Base-by-base conservation (phyloP, 164 flowering plant genomes). In the Nelumbo lutea region DNA sequence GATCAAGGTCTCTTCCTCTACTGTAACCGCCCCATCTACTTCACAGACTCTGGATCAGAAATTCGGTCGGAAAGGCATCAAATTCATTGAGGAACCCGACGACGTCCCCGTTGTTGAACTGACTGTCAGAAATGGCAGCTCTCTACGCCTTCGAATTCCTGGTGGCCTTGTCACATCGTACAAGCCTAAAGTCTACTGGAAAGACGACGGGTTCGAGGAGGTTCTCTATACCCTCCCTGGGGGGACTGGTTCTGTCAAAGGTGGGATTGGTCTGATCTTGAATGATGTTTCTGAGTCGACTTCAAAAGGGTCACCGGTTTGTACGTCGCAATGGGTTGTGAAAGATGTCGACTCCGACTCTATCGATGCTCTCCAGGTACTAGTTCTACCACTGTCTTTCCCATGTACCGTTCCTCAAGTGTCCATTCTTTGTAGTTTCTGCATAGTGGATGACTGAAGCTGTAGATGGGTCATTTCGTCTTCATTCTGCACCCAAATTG, bases 301-400 rank as follows among this genome's bases (percentile, higher is more conserved):
- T 58, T 72, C 87, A 11, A 79, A 79, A 57, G 74, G 50, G 0
- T 75, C 79, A 0, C 64, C 80, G n/a, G 62, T 81, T 13, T 62
- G 79, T 9, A 46, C 74, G 9, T 75, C 83, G 10, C 80, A 87
- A 48, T 93, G 98, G 98, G 79, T 69, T 61, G 91, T 91, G 0
- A 85, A 81, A 67, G 88, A 88, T 78, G 86, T 80, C 10, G 94
- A 93, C 62, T 83, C 87, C 0, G 98, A 93, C 72, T 80, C 98
- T 79, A 85, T 90, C 68, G 98, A 93, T 78, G 97, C 98, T 74
- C 83, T 93, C 11, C 97, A 91, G 98, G 98, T 91, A 70, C 11
- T 61, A 1, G 2, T 42, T 61, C 1, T 5, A 58, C 11, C 40
- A 8, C 9, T 46, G 44, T 46, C 44, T 43, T 6, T 27, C 27